These are phyloP conservation scores for Laguncularia racemosa DNA, from an alignment of 345 rosid genomes.

Conservation along the genomic window DNA sequence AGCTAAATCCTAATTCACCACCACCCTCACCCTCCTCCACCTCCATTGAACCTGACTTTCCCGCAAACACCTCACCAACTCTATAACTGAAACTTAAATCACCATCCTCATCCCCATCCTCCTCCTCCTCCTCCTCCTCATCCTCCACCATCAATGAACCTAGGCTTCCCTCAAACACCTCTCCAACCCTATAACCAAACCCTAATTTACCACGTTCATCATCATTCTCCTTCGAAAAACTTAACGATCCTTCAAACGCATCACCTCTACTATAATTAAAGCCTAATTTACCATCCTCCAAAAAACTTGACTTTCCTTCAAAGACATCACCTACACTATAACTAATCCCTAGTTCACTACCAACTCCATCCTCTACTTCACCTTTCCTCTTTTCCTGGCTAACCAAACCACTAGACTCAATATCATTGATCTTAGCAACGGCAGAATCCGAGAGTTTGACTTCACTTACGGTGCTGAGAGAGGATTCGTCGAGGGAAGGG, in stretches of 20 bases:
- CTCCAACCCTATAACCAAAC: constrained; percentile 26
- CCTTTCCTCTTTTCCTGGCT: constrained; percentile 28
- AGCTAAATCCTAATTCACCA: constrained; percentile 16
- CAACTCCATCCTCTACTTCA: constrained; percentile 6
- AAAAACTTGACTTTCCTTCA: constrained; percentile 27
- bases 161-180: constrained; percentile 38
- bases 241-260: background rate
- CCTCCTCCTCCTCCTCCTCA: constrained; percentile 26
- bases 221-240: too few species aligned
- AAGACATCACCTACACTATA: constrained; percentile 35
- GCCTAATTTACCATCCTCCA: constrained; percentile 10
- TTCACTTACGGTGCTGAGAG: constrained; percentile 18
- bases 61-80: constrained; percentile 7
- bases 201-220: constrained; percentile 4
- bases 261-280: constrained; percentile 12
- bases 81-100: constrained; percentile 6
- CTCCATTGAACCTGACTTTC: too few species aligned
- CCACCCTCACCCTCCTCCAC: too few species aligned
- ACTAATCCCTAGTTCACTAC: constrained; percentile 13
- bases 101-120: background rate
- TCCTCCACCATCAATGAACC: constrained; percentile 11
- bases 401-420: constrained; percentile 8
- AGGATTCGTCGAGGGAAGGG: constrained; percentile 53
- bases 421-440: constrained; percentile 20
- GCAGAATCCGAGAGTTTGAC: constrained; percentile 51